phyloP scores from a whole-genome alignment of 2,329 filamentous ascomycete species.

The Colletotrichum filicis region DNA sequence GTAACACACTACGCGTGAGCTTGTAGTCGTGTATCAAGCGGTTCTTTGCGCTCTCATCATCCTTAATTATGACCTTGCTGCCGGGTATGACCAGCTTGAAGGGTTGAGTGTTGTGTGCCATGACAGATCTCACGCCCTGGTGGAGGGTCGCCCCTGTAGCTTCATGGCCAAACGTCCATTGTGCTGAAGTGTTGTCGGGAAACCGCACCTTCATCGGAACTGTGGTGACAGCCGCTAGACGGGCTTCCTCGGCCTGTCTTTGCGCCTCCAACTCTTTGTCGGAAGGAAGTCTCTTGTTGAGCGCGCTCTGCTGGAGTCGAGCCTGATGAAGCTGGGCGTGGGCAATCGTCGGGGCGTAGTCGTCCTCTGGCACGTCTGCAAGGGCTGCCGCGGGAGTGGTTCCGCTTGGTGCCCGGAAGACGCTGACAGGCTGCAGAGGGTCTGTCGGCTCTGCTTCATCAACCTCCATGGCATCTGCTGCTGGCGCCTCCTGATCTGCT shows the following conservation, averaged over 20 bases:
- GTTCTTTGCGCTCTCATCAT: conserved; percentile 58
- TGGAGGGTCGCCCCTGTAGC: conserved; percentile 81
- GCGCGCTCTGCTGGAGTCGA: conserved; percentile 67
- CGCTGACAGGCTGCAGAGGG: conserved; percentile 65
- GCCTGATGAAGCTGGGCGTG: conserved; percentile 82
- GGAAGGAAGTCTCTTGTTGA: conserved; percentile 82
- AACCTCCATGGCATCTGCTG: conserved; percentile 42
- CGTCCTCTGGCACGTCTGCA: conserved; percentile 73
- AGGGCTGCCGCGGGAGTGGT: conserved; percentile 80
- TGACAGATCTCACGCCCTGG: conserved; percentile 76
- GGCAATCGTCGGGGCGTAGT: conserved; percentile 80
- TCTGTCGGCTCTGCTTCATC: conserved; percentile 41
- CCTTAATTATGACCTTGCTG: conserved; percentile 59
- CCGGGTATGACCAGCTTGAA: conserved; percentile 79
- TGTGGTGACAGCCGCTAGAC: conserved; percentile 72
- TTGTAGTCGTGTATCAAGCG: conserved; percentile 79
- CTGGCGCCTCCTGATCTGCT: background rate
- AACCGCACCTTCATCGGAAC: conserved; percentile 86
- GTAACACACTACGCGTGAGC: conserved; percentile 75
- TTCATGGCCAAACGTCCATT: conserved; percentile 74
- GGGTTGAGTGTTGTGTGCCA: conserved; percentile 70
- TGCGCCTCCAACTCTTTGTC: conserved; percentile 83
- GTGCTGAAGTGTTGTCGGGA: conserved; percentile 84
- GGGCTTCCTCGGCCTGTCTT: conserved; percentile 72
- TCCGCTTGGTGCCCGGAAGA: conserved; percentile 83